Conservation (phyloP, 2,329 filamentous ascomycete genomes). For the Calonectria crousiana region DNA sequence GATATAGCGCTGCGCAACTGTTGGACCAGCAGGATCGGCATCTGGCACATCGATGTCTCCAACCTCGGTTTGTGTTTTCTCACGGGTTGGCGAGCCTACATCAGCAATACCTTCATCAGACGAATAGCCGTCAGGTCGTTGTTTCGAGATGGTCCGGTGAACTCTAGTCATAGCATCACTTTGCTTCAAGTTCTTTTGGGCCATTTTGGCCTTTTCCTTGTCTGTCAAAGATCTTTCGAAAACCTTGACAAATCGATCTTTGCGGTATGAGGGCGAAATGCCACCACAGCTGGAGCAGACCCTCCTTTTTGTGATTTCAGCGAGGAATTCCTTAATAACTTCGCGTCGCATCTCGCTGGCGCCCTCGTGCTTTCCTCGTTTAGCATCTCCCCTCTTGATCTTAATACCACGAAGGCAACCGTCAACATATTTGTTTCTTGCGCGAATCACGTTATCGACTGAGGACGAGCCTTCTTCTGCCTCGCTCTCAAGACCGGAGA, state of each 20-base stretch:
- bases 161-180: constrained; percentile 74
- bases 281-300: constrained; percentile 77
- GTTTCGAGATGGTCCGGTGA: constrained; percentile 51
- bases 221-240: constrained; percentile 83
- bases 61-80: constrained; percentile 55
- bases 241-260: constrained; percentile 92
- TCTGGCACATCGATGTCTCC: constrained; percentile 51
- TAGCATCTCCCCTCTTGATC: constrained; percentile 60
- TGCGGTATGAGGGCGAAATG: constrained; percentile 85
- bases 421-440: constrained; percentile 77
- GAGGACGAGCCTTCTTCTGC: constrained; percentile 70
- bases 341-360: constrained; percentile 80
- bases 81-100: constrained; percentile 63
- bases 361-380: constrained; percentile 83
- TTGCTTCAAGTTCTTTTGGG: constrained; percentile 73
- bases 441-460: constrained; percentile 65
- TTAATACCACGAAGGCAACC: constrained; percentile 74
- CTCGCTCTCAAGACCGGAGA: constrained; percentile 62
- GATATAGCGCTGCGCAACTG: constrained; percentile 76
- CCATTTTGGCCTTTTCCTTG: constrained; percentile 85
- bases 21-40: constrained; percentile 41
- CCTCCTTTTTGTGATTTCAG: constrained; percentile 75
- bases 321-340: constrained; percentile 85
- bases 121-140: constrained; percentile 57
- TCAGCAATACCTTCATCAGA: constrained; percentile 79